A percentile compares a stretch with the other conserved stretches of the same genome.
Conservation (phyloP, 2,329 filamentous ascomycete genomes). For the Penicillium sp. region DNA sequence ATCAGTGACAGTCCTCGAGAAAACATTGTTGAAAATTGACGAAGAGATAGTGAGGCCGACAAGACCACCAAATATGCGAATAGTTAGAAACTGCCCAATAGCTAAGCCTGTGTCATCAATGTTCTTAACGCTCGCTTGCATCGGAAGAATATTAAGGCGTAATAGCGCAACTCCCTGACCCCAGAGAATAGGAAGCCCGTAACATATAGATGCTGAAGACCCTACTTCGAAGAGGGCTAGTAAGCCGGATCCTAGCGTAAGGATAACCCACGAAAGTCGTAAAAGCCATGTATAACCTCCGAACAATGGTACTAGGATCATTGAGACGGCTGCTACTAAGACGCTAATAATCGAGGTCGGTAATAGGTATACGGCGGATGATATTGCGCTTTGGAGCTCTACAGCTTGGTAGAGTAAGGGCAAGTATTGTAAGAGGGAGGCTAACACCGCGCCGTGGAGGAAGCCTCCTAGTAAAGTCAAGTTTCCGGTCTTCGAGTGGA, state of each 20-base stretch:
- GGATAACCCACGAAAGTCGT: conserved; percentile 3
- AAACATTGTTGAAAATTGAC: too few relatives aligned
- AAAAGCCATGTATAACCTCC: conserved; percentile 4
- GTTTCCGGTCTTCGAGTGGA: background rate
- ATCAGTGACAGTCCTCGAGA: too few relatives aligned
- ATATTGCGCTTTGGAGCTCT: background rate
- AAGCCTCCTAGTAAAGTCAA: background rate
- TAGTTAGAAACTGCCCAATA: background rate
- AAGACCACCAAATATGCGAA: background rate
- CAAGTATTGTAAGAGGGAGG: background rate
- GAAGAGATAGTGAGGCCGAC: too few relatives aligned
- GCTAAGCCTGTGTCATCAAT: conserved; percentile 4
- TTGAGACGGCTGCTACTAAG: background rate
- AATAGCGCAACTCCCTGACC: background rate
- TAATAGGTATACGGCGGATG: conserved; percentile 52
- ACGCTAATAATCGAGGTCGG: conserved; percentile 32
- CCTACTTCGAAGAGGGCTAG: conserved; percentile 1
- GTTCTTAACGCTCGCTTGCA: conserved; percentile 8
- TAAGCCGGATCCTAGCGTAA: conserved; percentile 5
- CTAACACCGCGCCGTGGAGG: background rate
- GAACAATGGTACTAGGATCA: background rate
- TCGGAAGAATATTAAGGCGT: conserved; percentile 5
- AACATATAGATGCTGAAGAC: conserved; percentile 1
- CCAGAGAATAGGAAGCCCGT: conserved; percentile 4
- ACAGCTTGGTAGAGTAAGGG: background rate